Evolutionary conservation across 139 green algal genomes (phyloP).

Genomic region (Ulvella scutata): DNA sequence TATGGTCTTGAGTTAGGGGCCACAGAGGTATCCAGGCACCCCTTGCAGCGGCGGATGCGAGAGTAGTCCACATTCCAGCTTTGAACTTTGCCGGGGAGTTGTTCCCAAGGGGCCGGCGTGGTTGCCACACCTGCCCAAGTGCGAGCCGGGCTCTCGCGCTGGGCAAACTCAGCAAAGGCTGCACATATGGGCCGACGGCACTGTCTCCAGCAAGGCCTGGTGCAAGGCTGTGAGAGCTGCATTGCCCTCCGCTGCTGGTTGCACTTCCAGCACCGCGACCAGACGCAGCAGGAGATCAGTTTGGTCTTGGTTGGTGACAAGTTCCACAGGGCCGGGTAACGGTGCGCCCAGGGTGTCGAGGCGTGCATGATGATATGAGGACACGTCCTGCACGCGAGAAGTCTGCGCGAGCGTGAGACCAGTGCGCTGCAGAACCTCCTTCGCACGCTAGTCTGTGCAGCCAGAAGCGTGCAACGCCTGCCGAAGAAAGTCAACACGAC

Average conservation of each 20-base stretch:
- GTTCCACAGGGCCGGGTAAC: background rate
- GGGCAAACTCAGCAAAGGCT: background rate
- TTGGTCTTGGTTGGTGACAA: background rate
- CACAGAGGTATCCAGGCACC: background rate
- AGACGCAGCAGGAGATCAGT: background rate
- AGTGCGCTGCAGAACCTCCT: no score
- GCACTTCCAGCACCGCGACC: background rate
- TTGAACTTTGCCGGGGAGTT: background rate
- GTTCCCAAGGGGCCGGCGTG: background rate
- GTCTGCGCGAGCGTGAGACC: no score
- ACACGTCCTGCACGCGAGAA: no score
- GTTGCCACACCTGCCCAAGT: background rate
- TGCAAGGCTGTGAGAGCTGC: no score
- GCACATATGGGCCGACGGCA: background rate
- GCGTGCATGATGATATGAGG: no score
- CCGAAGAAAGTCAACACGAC: no score
- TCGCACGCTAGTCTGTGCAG: no score
- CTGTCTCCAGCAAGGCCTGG: background rate
- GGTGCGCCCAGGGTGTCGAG: no score
- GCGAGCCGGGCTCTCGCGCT: background rate
- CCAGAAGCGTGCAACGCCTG: no score
- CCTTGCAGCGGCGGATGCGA: background rate
- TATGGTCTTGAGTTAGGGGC: background rate
- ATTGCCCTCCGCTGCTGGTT: background rate
- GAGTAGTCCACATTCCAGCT: no score